A percentile compares a stretch with the other conserved stretches of the same genome.
These are phyloP conservation scores for Podospora anserina DNA, from an alignment of 495 filamentous ascomycete genomes.

Conservation along the genomic window DNA sequence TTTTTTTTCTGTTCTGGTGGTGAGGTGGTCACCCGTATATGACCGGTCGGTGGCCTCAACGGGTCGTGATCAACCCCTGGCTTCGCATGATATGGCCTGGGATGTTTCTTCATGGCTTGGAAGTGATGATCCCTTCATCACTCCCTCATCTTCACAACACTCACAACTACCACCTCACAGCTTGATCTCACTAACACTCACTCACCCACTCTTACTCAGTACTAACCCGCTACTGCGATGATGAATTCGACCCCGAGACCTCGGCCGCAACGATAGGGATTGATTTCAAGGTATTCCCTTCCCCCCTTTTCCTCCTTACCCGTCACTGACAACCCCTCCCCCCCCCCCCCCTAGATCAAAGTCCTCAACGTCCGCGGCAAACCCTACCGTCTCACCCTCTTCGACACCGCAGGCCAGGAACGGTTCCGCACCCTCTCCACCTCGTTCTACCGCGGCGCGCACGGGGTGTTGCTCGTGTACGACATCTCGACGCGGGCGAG, in stretches of 20 bases:
- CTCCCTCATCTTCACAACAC: neutral
- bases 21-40: too few relatives aligned
- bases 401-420: slow-evolving; percentile 59
- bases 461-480: slow-evolving; percentile 59
- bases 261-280: slow-evolving; percentile 59
- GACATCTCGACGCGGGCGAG: slow-evolving; percentile 55
- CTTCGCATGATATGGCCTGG: neutral
- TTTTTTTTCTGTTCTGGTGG: neutral
- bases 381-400: slow-evolving; percentile 54
- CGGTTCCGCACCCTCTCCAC: slow-evolving; percentile 59
- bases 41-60: too few relatives aligned
- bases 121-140: neutral
- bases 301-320: neutral
- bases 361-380: slow-evolving; percentile 50
- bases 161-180: neutral
- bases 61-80: too few relatives aligned
- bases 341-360: slow-evolving; percentile 35
- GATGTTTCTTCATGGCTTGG: neutral
- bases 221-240: slow-evolving; percentile 49
- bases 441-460: slow-evolving; percentile 59
- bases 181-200: neutral
- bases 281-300: slow-evolving; percentile 52
- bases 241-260: slow-evolving; percentile 57
- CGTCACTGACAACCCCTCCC: too few relatives aligned
- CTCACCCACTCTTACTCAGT: slow-evolving; percentile 12